Base-by-base conservation (phyloP, 1,284 basidiomycete species). In the Ceratobasidium sp. region DNA sequence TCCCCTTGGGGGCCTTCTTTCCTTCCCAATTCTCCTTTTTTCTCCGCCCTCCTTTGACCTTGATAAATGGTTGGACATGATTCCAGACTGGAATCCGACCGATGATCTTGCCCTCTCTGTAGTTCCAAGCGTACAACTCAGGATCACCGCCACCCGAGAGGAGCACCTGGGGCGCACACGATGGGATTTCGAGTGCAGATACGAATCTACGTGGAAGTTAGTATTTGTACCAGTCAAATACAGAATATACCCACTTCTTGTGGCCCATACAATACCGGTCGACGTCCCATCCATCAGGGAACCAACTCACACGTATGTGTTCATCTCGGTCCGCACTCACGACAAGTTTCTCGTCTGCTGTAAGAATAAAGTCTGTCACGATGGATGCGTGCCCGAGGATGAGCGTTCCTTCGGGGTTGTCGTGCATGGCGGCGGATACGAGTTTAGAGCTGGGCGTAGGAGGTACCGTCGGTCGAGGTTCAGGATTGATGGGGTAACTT, bases 241-340 rank as follows among this genome's bases (percentile, higher is more conserved):
- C n/a, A n/a, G n/a, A n/a, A n/a, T n/a, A n/a, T 20, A 62, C 87
- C 74, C 72, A 95, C 92, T 89, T 91, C 74, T 84, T 83, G 76
- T 93, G 90, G 6, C 94, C 94, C 43, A 95, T 83, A 71, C 94
- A 91, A 78, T 88, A 96, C 69, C 84, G 85, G 77, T 96, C 92
- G 69, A 96, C 90, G 38, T 86, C 85, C 74, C 90, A 91, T 13
- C 93, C 90, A 70, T 90, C 82, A 0, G 95, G 95, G 76, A 86
- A 97, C 85, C 91, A 87, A 75, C 91, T 94, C n/a, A 96, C 85
- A 62, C 95, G 84, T 64, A 98, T 90, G 76, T 97, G 95, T 77
- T 97, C 95, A 76, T 97, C 95, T 52, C 95, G 81, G 77, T 97
- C 95, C 0, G 92, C 90, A 0, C 93, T 93, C 73, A 96, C 83